These are phyloP conservation scores for Elongisporangium senticosum DNA, from an alignment of 352 stramenopile genomes.

Conservation along the genomic window DNA sequence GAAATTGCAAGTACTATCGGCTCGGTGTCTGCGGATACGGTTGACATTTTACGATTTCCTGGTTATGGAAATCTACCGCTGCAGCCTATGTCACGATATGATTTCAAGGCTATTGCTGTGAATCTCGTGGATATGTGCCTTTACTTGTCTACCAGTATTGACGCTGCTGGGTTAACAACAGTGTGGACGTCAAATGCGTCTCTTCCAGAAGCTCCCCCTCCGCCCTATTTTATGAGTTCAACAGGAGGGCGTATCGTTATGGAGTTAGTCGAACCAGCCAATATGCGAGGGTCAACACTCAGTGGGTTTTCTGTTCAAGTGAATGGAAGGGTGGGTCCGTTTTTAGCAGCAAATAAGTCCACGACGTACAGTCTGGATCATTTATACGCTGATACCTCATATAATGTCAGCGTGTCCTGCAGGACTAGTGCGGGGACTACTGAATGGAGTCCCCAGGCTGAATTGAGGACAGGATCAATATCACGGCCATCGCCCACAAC, in stretches of 20 bases:
- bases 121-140: conserved; percentile 45
- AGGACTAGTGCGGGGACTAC: conserved; percentile 34
- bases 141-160: conserved; percentile 10
- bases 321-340: conserved; percentile 12
- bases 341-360: conserved; percentile 15
- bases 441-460: conserved; percentile 17
- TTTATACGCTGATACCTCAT: conserved; percentile 21
- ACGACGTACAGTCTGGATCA: conserved; percentile 18
- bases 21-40: conserved; percentile 6
- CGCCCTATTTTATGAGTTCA: conserved; percentile 41
- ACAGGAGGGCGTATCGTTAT: conserved; percentile 43
- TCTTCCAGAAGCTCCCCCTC: conserved; percentile 29
- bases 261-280: conserved; percentile 33
- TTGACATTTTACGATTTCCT: conserved; percentile 33
- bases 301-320: conserved; percentile 37
- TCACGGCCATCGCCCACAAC: conserved; percentile 26
- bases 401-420: conserved; percentile 28
- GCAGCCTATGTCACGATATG: conserved; percentile 27
- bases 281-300: conserved; percentile 47
- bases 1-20: conserved; percentile 29
- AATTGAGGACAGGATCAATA: conserved; percentile 21
- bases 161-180: conserved; percentile 8
- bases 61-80: conserved; percentile 16
- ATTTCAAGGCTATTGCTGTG: conserved; percentile 46
- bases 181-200: conserved; percentile 21